Percentiles rank a stretch among this genome's conserved stretches.
These are phyloP conservation scores for Trichosporon ovoides DNA, from an alignment of 1,284 basidiomycete species.

Conservation along the genomic window DNA sequence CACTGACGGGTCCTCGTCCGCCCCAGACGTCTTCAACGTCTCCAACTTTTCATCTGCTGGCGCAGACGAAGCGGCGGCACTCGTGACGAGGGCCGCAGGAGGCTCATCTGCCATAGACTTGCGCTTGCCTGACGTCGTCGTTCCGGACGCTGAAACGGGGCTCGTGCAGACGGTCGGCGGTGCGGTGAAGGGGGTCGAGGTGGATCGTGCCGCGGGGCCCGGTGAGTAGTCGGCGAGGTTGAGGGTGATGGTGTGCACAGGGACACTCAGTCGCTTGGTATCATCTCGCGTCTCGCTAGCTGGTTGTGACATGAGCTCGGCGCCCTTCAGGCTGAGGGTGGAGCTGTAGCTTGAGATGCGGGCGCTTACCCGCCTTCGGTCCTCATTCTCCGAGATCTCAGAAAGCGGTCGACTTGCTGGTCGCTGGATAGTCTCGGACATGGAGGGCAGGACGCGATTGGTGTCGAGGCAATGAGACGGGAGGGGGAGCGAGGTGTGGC, in stretches of 20 bases:
- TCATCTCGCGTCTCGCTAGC: slow-evolving; percentile 31
- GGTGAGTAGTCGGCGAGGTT: slow-evolving; percentile 41
- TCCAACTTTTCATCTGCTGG: background rate
- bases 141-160: background rate
- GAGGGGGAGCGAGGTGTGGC: background rate
- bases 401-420: slow-evolving; percentile 17
- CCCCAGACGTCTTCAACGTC: background rate
- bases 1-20: slow-evolving; percentile 4
- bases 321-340: slow-evolving; percentile 18
- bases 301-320: slow-evolving; percentile 22
- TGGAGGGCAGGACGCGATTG: background rate
- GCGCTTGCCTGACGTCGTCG: slow-evolving; percentile 7
- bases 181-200: background rate
- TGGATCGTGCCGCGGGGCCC: background rate
- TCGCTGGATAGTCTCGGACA: slow-evolving; percentile 12
- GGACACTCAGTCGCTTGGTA: slow-evolving; percentile 21
- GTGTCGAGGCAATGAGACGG: background rate
- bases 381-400: slow-evolving; percentile 23
- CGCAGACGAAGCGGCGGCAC: background rate
- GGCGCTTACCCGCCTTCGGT: slow-evolving; percentile 15
- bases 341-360: slow-evolving; percentile 21
- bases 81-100: background rate
- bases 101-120: slow-evolving; percentile 6
- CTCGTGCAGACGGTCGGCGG: slow-evolving; percentile 3
- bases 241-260: slow-evolving; percentile 40